Conservation (phyloP, 176 grass and related monocot genomes). For the Poa annua region DNA sequence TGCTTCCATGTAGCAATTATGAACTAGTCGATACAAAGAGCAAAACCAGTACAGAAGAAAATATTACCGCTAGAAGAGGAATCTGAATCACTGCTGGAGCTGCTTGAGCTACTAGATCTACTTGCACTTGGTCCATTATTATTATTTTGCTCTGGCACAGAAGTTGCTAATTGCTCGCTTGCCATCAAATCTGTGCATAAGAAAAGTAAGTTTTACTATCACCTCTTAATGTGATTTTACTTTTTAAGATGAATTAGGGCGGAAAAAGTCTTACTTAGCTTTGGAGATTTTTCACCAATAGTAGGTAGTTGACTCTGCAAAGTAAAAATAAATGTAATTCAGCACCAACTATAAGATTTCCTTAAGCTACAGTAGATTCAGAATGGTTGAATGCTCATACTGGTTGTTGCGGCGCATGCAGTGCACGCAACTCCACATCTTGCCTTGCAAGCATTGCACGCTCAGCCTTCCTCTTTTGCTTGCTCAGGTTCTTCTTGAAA, state of each 20-base stretch:
- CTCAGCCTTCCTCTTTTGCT: conserved; percentile 94
- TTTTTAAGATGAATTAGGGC: conserved; percentile 13
- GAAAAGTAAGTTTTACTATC: not conserved
- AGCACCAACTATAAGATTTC: not conserved
- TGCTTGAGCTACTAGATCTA: conserved; percentile 83
- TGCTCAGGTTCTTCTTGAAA: conserved; percentile 95
- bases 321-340: conserved; percentile 13
- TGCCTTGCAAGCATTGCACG: conserved; percentile 75
- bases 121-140: conserved; percentile 61
- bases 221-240: conserved; percentile 28
- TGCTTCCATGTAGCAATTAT: conserved; percentile 22
- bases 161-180: conserved; percentile 39
- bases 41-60: conserved; percentile 24
- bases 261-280: conserved; percentile 43
- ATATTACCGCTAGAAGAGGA: conserved; percentile 89
- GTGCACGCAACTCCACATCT: conserved; percentile 51
- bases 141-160: conserved; percentile 48
- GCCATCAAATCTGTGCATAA: conserved; percentile 20
- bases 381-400: conserved; percentile 47
- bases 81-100: conserved; percentile 89
- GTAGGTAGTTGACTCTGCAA: conserved; percentile 50
- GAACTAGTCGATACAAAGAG: conserved; percentile 8
- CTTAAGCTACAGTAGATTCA: conserved; percentile 19
- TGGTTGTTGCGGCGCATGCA: conserved; percentile 51
- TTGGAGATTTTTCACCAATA: conserved; percentile 47